phyloP scores from a whole-genome alignment of 352 stramenopile genomes.

The Phytophthora agathidicida region DNA sequence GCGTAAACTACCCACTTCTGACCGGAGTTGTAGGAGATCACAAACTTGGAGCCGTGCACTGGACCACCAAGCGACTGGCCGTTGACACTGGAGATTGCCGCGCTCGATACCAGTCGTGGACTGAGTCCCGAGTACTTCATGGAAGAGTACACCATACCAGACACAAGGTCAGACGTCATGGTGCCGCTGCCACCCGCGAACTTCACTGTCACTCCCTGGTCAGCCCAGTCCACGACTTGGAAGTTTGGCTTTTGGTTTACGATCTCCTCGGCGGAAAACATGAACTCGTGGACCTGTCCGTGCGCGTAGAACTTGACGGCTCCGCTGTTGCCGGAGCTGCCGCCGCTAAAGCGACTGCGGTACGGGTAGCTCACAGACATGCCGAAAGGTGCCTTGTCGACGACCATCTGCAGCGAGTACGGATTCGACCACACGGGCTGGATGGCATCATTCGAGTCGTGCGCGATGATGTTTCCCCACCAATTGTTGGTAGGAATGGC shows the following conservation, averaged over 20 bases:
- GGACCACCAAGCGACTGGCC: conserved; percentile 29
- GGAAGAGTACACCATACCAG: conserved; percentile 68
- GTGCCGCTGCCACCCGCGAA: conserved; percentile 33
- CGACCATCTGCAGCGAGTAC: conserved; percentile 50
- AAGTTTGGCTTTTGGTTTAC: conserved; percentile 45
- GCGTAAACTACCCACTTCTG: conserved; percentile 69
- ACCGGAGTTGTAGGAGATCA: conserved; percentile 56
- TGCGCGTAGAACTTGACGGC: conserved; percentile 65
- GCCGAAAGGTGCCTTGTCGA: conserved; percentile 50
- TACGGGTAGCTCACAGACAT: conserved; percentile 65
- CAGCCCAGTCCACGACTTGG: conserved; percentile 61
- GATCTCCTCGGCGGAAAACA: conserved; percentile 62
- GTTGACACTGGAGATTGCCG: conserved; percentile 57
- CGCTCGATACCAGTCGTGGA: conserved; percentile 44
- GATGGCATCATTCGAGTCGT: conserved; percentile 36
- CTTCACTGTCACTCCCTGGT: conserved; percentile 60
- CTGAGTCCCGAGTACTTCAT: conserved; percentile 52
- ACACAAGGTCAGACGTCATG: conserved; percentile 61
- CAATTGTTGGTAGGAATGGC: conserved; percentile 78
- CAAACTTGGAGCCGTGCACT: conserved; percentile 50
- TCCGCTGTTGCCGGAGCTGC: conserved; percentile 55
- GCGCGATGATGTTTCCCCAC: conserved; percentile 74
- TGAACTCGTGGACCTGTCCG: conserved; percentile 50
- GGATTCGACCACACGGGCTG: conserved; percentile 70
- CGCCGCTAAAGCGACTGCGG: conserved; percentile 53